Conservation (phyloP, 2,329 filamentous ascomycete species). For the Cytospora piceicola region DNA sequence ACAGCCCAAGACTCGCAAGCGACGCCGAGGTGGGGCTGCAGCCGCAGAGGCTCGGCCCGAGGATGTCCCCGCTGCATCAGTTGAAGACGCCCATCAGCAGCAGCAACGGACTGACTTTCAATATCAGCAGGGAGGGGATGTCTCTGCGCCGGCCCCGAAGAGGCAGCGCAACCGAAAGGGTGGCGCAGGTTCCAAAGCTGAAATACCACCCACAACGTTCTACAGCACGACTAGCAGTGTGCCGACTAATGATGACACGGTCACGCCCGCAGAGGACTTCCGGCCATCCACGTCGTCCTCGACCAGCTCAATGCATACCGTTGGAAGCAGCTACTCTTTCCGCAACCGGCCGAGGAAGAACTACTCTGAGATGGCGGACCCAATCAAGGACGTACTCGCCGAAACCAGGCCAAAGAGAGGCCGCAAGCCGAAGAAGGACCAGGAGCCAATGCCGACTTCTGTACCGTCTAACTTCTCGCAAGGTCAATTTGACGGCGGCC, state of each 20-base stretch:
- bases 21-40: constrained; percentile 21
- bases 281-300: constrained; percentile 59
- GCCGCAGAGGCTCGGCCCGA: constrained; percentile 6
- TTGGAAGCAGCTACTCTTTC: constrained; percentile 57
- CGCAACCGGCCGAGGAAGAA: constrained; percentile 59
- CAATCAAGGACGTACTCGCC: constrained; percentile 43
- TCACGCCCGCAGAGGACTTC: constrained; percentile 49
- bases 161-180: constrained; percentile 30
- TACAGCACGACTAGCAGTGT: constrained; percentile 38
- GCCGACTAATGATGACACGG: constrained; percentile 40
- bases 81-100: constrained; percentile 20
- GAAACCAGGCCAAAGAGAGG: constrained; percentile 42
- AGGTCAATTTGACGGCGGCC: constrained; percentile 10
- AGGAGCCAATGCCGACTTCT: constrained; percentile 25
- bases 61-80: constrained; percentile 22
- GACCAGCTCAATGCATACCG: constrained; percentile 53
- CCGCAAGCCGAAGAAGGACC: constrained; percentile 29
- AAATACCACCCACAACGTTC: constrained; percentile 36
- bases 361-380: constrained; percentile 55
- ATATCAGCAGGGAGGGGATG: constrained; percentile 20
- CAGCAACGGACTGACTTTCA: constrained; percentile 10
- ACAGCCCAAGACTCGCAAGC: constrained; percentile 23
- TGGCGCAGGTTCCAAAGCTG: constrained; percentile 23
- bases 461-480: constrained; percentile 22
- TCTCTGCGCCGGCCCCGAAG: constrained; percentile 30